phyloP scores from a whole-genome alignment of 2,329 filamentous ascomycete genomes.

The Apiospora arundinis region DNA sequence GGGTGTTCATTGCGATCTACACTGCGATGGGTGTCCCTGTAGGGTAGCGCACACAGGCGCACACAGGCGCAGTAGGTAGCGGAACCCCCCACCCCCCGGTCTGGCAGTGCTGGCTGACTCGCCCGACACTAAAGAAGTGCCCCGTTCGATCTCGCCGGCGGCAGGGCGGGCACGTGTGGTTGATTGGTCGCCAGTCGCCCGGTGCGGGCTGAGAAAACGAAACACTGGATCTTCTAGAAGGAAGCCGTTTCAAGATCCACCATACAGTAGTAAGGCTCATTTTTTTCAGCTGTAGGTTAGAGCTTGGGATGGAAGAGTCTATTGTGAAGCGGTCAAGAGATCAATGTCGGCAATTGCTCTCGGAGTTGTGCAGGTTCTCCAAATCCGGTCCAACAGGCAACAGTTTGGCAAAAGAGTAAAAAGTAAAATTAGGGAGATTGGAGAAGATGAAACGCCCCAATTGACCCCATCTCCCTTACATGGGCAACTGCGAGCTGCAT shows the following conservation, averaged over 20 bases:
- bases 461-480: constrained; percentile 1
- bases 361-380: background rate
- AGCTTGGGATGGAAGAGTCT: background rate
- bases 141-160: background rate
- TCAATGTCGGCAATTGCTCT: background rate
- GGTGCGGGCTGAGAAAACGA: constrained; percentile 1
- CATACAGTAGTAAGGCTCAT: constrained; percentile 1
- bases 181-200: background rate
- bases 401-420: background rate
- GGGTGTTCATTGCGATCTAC: constrained; percentile 3
- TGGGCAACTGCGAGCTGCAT: constrained; percentile 12
- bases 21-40: background rate
- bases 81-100: no score
- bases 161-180: background rate
- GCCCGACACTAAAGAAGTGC: background rate
- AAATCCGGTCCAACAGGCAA: background rate
- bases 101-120: no score
- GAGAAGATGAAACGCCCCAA: background rate
- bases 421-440: background rate
- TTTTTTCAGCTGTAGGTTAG: background rate
- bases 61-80: no score
- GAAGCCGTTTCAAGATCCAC: background rate
- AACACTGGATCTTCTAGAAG: background rate
- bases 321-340: background rate
- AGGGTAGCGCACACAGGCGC: background rate